Conservation (phyloP, 371 early-diverging fungal genomes). For the Lichtheimia ramosa region DNA sequence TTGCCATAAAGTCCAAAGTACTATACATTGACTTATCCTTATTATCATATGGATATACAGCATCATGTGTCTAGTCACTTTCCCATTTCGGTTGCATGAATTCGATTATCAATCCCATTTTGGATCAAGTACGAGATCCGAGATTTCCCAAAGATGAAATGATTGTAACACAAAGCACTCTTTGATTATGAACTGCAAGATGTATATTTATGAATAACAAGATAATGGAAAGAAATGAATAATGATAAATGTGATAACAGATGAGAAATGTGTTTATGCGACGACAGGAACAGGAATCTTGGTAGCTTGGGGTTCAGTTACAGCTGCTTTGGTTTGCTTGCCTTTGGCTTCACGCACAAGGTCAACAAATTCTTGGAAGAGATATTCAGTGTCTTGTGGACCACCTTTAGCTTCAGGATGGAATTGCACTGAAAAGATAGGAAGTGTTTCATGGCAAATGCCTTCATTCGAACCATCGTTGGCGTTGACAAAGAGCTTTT, state of each 20-base stretch:
- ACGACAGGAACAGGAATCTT: background rate
- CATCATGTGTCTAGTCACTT: too few relatives aligned
- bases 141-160: too few relatives aligned
- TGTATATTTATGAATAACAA: too few relatives aligned
- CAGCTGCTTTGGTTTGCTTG: conserved; percentile 3
- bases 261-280: background rate
- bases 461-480: conserved; percentile 97
- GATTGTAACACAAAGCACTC: too few relatives aligned
- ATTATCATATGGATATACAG: too few relatives aligned
- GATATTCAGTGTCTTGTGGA: conserved; percentile 88
- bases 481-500: conserved; percentile 86
- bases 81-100: too few relatives aligned
- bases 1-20: too few relatives aligned
- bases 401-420: conserved; percentile 96
- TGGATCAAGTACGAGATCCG: too few relatives aligned
- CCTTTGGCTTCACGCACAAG: conserved; percentile 14
- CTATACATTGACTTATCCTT: too few relatives aligned
- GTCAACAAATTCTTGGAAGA: conserved; percentile 75
- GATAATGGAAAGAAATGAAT: background rate
- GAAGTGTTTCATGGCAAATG: conserved; percentile 70
- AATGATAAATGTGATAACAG: background rate
- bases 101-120: too few relatives aligned
- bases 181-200: too few relatives aligned
- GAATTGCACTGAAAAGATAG: conserved; percentile 91
- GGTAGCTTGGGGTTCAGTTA: background rate